Evolutionary conservation across 2,329 filamentous ascomycete species (phyloP).

Genomic region (Pyrenochaeta sp.): DNA sequence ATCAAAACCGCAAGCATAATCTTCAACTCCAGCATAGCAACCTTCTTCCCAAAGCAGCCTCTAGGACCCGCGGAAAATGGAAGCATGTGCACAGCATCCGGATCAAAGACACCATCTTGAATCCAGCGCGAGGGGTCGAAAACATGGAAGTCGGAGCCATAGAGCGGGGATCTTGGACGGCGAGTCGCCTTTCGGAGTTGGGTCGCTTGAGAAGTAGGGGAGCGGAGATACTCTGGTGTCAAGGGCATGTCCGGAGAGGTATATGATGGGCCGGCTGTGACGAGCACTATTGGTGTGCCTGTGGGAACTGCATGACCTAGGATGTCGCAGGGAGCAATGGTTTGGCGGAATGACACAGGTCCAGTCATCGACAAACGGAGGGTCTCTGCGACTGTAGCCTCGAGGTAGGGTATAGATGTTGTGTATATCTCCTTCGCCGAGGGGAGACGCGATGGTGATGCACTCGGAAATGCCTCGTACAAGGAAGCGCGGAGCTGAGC

Average conservation of each 20-base stretch:
- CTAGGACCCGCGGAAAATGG: constrained; percentile 13
- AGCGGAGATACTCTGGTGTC: background rate
- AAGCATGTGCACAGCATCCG: constrained; percentile 5
- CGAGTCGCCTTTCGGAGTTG: background rate
- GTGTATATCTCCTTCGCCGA: constrained; percentile 3
- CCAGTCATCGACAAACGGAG: constrained; percentile 7
- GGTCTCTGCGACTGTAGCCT: constrained; percentile 11
- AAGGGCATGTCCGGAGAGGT: background rate
- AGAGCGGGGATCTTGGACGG: background rate
- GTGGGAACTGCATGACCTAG: constrained; percentile 8
- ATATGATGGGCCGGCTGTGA: constrained; percentile 13
- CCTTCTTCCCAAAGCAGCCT: constrained; percentile 15
- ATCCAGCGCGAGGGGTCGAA: constrained; percentile 48
- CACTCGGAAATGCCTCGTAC: background rate
- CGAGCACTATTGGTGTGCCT: constrained; percentile 8
- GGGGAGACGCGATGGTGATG: background rate
- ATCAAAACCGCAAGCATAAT: constrained; percentile 8
- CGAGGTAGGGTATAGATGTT: constrained; percentile 6
- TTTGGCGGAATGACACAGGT: constrained; percentile 9
- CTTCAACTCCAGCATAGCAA: constrained; percentile 12
- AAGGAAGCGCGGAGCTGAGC: constrained; percentile 4
- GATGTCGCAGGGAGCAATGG: constrained; percentile 4
- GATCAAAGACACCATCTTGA: constrained; percentile 29
- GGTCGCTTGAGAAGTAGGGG: constrained; percentile 1
- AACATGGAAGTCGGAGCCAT: background rate